Conservation (phyloP, 371 early-diverging fungal genomes). For the Zychaea mexicana region DNA sequence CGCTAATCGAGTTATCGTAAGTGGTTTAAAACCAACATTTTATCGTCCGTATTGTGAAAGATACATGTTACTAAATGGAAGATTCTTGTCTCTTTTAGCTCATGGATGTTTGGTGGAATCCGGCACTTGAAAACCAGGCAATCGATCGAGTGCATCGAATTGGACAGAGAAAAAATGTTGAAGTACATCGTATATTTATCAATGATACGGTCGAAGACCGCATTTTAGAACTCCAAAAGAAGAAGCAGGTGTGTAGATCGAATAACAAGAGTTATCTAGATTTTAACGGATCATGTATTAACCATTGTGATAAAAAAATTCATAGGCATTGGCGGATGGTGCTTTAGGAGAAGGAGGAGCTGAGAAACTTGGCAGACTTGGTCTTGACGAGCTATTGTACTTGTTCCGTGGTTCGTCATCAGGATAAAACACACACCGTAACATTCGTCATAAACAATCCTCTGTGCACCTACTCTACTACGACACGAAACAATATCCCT, state of each 20-base stretch:
- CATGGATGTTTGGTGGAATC: conserved; percentile 76
- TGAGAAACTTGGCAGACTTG: conserved; percentile 27
- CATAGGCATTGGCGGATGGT: conserved; percentile 38
- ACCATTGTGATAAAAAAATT: too few species aligned
- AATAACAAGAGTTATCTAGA: too few species aligned
- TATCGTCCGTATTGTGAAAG: not conserved
- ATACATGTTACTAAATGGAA: too few species aligned
- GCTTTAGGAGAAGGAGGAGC: conserved; percentile 46
- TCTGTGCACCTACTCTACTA: too few species aligned
- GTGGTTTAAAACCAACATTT: not conserved
- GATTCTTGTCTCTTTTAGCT: conserved; percentile 18
- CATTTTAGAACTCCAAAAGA: conserved; percentile 44
- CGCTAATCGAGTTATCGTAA: conserved; percentile 15
- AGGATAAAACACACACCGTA: not conserved
- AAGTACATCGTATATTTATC: conserved; percentile 19
- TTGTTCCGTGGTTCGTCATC: conserved; percentile 42
- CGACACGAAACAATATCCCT: too few species aligned
- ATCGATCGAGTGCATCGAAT: conserved; percentile 50
- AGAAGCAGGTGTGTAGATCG: conserved; percentile 26
- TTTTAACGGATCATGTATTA: too few species aligned
- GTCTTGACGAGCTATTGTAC: conserved; percentile 39
- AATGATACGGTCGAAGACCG: conserved; percentile 50
- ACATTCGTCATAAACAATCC: not conserved
- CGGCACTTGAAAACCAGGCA: conserved; percentile 63
- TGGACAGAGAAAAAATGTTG: conserved; percentile 30